Evolutionary conservation across 1,139 yeast genomes (phyloP).

Genomic region (Yamadazyma atmosphaerica): DNA sequence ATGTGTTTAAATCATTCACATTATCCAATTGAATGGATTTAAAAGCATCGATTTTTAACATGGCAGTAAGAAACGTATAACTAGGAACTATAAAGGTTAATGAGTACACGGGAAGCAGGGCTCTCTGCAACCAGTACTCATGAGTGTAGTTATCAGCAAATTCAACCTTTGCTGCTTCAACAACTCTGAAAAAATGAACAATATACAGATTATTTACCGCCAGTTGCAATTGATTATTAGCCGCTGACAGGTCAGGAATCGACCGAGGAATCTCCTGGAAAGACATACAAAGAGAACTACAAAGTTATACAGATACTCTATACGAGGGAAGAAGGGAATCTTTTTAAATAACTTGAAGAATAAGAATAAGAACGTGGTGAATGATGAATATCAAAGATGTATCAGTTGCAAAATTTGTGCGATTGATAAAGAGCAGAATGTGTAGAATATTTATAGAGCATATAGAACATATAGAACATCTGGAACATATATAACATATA

Average conservation of each 20-base stretch:
- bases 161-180: constrained; percentile 4
- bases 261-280: neutral
- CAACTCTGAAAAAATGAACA: constrained; percentile 5
- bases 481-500: no score
- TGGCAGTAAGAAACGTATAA: neutral
- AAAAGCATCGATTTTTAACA: neutral
- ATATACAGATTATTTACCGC: constrained; percentile 3
- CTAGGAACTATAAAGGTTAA: constrained; percentile 1
- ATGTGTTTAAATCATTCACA: neutral
- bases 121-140: constrained; percentile 3
- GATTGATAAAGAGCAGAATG: no score
- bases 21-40: neutral
- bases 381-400: no score
- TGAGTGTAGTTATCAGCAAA: constrained; percentile 6
- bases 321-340: no score
- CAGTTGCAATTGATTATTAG: neutral
- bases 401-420: no score
- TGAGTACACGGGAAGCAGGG: neutral
- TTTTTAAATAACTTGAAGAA: no score
- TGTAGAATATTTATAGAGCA: no score
- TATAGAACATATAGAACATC: no score
- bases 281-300: neutral
- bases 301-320: neutral
- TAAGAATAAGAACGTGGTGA: no score
- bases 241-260: neutral